phyloP scores from a whole-genome alignment of 139 green algal species.

The Mesotaenium endlicherianum region DNA sequence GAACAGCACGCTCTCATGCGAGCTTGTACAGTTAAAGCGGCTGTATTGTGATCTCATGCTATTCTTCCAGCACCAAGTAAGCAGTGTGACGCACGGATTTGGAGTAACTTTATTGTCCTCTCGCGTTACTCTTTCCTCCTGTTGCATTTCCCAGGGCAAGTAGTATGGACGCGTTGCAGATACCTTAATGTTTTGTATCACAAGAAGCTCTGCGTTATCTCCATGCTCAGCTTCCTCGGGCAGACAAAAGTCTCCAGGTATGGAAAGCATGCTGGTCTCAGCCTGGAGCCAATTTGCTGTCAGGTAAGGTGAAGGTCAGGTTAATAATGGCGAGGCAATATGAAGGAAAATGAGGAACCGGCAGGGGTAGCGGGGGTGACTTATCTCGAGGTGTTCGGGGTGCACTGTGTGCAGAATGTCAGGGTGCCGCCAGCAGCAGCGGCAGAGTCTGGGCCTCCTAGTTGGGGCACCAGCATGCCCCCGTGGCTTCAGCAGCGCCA shows the following conservation, averaged over 20 bases:
- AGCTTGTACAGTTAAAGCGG: slow-evolving; percentile 11
- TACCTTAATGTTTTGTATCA: not conserved
- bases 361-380: too few relatives aligned
- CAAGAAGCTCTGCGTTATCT: slow-evolving; percentile 1
- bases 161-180: not conserved
- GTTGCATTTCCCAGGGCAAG: not conserved
- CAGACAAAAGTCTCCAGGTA: too few relatives aligned
- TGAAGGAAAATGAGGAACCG: too few relatives aligned
- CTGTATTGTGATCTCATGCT: not conserved
- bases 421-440: too few relatives aligned
- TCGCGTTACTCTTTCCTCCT: not conserved
- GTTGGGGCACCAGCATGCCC: too few relatives aligned
- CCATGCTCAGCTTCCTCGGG: not conserved
- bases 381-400: too few relatives aligned
- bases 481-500: not conserved
- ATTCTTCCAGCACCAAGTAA: not conserved
- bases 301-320: too few relatives aligned
- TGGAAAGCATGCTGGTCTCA: too few relatives aligned
- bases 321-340: too few relatives aligned
- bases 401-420: too few relatives aligned
- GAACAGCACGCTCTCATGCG: slow-evolving; percentile 10
- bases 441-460: too few relatives aligned
- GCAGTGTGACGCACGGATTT: not conserved
- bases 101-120: not conserved
- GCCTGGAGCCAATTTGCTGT: too few relatives aligned